Base-by-base conservation (phyloP, 345 rosid genomes). In the Microthlaspi erraticum region DNA sequence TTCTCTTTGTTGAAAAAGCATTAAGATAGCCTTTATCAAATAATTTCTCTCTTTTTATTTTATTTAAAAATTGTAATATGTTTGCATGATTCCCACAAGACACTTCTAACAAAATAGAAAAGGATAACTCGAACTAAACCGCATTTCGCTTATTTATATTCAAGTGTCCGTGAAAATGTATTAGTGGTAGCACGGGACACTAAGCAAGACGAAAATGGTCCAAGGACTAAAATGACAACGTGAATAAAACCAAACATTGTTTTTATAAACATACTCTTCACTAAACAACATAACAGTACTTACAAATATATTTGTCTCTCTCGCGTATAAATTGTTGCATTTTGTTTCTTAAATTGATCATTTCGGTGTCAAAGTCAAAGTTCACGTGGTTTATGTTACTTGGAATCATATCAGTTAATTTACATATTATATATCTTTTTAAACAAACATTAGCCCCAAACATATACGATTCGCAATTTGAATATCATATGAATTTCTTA, bases 161-260 rank as follows among this genome's bases (percentile, higher is more conserved):
- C 5, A 60, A 17, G 61, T 43, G 56, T 14, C 36, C 13, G 36
- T 52, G 9, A 16, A 72, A 33, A 10, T 43, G 63, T 10, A 36
- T 33, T 46, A 63, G 9, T 72, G 64, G 76, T 54, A 62, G 71
- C 77, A 73, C 77, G 66, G 66, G 71, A 73, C 14, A 49, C 77
- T 18, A 73, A 38, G 77, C 65, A 29, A 64, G 52, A 64, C 6
- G 59, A 56, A 62, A 64, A 38, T 56, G 52, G 77, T 73, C 71
- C 77, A 73, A 73, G 33, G 41, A 56, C 46, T 64, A 72, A 36
- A 46, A 64, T 64, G 77, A 73, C 77, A 64, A 73, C 31, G 65
- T 57, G 71, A 73, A 73, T 73, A 73, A 73, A 73, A 73, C 77
- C 77, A 73, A 73, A 73, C 71, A 64, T 64, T 64, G 77, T 73